These are phyloP conservation scores for Mycena kentingensis DNA, from an alignment of 768 basidiomycete genomes.

Conservation along the genomic window DNA sequence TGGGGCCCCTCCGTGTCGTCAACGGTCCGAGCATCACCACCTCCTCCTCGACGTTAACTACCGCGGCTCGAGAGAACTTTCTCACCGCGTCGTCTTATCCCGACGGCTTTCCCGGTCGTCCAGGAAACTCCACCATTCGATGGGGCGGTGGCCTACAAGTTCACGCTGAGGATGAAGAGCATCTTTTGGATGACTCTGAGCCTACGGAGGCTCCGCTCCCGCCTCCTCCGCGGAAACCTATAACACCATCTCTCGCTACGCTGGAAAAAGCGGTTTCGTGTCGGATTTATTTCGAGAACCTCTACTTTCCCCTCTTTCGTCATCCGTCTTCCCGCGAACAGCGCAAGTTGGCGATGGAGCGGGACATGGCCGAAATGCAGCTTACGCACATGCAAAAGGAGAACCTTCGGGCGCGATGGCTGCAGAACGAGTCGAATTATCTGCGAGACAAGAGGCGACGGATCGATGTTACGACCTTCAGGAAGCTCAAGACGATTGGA, in stretches of 20 bases:
- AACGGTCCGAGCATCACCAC: slow-evolving; percentile 69
- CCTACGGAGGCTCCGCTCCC: slow-evolving; percentile 23
- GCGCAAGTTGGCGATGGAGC: slow-evolving; percentile 83
- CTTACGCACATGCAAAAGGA: slow-evolving; percentile 73
- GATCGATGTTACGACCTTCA: slow-evolving; percentile 83
- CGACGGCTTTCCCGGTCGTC: slow-evolving; percentile 55
- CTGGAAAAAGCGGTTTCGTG: slow-evolving; percentile 92
- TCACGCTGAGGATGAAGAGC: slow-evolving; percentile 68
- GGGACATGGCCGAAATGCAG: slow-evolving; percentile 76
- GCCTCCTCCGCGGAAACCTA: slow-evolving; percentile 52
- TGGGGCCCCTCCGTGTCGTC: slow-evolving; percentile 70
- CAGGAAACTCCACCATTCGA: slow-evolving; percentile 61
- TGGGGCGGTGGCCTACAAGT: slow-evolving; percentile 62
- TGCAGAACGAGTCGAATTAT: slow-evolving; percentile 87
- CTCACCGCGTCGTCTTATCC: slow-evolving; percentile 42
- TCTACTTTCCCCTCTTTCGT: slow-evolving; percentile 84
- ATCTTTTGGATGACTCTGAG: slow-evolving; percentile 35
- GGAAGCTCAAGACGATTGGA: slow-evolving; percentile 90
- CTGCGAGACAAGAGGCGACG: slow-evolving; percentile 81
- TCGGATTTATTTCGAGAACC: slow-evolving; percentile 91
- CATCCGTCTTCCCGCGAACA: slow-evolving; percentile 86
- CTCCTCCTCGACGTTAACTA: slow-evolving; percentile 72
- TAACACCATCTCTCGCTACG: slow-evolving; percentile 86
- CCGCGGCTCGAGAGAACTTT: slow-evolving; percentile 73
- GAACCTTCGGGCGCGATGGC: slow-evolving; percentile 71